These are phyloP conservation scores for Phytophthora pseudosyringae DNA, from an alignment of 352 stramenopile species.

Conservation along the genomic window DNA sequence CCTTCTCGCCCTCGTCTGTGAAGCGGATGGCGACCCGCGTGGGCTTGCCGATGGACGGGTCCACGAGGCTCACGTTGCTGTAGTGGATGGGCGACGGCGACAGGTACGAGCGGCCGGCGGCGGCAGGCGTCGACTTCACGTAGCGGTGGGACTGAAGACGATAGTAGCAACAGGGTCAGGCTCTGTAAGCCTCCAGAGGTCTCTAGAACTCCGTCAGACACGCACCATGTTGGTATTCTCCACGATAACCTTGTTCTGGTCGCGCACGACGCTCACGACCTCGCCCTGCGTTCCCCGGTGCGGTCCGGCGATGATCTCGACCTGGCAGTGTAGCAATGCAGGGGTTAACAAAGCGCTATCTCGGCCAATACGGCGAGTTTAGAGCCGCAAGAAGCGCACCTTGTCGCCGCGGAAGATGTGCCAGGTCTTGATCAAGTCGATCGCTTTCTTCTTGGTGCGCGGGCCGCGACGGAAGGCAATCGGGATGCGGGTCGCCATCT, in stretches of 20 bases:
- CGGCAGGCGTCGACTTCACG: slow-evolving; percentile 78
- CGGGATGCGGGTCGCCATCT: slow-evolving; percentile 79
- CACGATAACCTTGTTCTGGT: slow-evolving; percentile 81
- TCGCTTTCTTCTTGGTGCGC: slow-evolving; percentile 80
- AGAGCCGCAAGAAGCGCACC: slow-evolving; percentile 36
- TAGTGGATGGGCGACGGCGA: slow-evolving; percentile 87
- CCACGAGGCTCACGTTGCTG: slow-evolving; percentile 88
- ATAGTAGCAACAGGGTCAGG: slow-evolving; percentile 13
- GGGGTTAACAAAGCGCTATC: background rate
- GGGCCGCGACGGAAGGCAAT: slow-evolving; percentile 80
- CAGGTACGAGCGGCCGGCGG: slow-evolving; percentile 77
- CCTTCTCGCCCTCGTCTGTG: slow-evolving; percentile 94
- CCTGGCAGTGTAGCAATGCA: slow-evolving; percentile 35
- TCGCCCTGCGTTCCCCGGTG: slow-evolving; percentile 86
- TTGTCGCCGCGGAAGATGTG: slow-evolving; percentile 82
- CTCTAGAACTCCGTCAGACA: background rate
- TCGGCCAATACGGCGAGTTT: background rate
- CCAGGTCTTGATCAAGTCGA: slow-evolving; percentile 82
- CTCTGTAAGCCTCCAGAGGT: background rate
- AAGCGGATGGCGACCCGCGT: slow-evolving; percentile 84
- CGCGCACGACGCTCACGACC: slow-evolving; percentile 75
- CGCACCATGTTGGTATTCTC: slow-evolving; percentile 90
- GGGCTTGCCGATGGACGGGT: slow-evolving; percentile 80
- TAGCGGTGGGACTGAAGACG: slow-evolving; percentile 62
- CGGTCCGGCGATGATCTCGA: slow-evolving; percentile 82